A percentile compares a stretch with the other conserved stretches of the same genome.
Conservation (phyloP, 805 yeast species). For the Ogataea populi-albae region DNA sequence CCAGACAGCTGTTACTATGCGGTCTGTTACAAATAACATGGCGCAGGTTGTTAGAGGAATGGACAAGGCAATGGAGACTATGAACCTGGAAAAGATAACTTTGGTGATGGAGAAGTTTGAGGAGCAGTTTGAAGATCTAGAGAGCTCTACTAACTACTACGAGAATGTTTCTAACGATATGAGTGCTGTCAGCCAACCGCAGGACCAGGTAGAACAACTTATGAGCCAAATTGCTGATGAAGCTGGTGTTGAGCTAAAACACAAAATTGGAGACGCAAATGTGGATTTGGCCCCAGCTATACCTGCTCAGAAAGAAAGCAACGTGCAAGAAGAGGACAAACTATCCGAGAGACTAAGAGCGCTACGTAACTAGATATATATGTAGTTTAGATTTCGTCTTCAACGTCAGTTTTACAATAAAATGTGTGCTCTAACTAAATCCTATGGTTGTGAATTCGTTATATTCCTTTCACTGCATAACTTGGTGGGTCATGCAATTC, state of each 20-base stretch:
- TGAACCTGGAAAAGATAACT: constrained; percentile 92
- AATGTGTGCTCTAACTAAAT: too few species aligned
- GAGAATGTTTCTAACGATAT: constrained; percentile 87
- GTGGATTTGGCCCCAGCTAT: constrained; percentile 45
- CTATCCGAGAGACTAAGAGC: constrained; percentile 89
- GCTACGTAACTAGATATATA: constrained; percentile 56
- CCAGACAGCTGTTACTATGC: constrained; percentile 97
- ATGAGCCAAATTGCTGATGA: constrained; percentile 95
- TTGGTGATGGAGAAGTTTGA: constrained; percentile 97
- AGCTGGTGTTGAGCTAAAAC: constrained; percentile 91
- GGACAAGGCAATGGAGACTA: constrained; percentile 93
- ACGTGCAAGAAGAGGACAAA: constrained; percentile 79
- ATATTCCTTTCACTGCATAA: too few species aligned
- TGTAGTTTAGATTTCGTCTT: too few species aligned
- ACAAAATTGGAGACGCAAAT: constrained; percentile 65
- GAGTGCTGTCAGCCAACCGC: constrained; percentile 87
- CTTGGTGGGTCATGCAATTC: too few species aligned
- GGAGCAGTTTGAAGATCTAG: constrained; percentile 91
- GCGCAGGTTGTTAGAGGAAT: constrained; percentile 88
- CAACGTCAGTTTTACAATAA: too few species aligned
- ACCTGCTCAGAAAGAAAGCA: constrained; percentile 30
- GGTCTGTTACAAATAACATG: constrained; percentile 93
- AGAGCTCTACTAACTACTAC: constrained; percentile 89
- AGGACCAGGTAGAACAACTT: constrained; percentile 88
- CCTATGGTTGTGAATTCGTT: too few species aligned